These are phyloP conservation scores for Thielaviopsis ethacetica DNA, from an alignment of 2,329 filamentous ascomycete genomes.

Conservation along the genomic window DNA sequence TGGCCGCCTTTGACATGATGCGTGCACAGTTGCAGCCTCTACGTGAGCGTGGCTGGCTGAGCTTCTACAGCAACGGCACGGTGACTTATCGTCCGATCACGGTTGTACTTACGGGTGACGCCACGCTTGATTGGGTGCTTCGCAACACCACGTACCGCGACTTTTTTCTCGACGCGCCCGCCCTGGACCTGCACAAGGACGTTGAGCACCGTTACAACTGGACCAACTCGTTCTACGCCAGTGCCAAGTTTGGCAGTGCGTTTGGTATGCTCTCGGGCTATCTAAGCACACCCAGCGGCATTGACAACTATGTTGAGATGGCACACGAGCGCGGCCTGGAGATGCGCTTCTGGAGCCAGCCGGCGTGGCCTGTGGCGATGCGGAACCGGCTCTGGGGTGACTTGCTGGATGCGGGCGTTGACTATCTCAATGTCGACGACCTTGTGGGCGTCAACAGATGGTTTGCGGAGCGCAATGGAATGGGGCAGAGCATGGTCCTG, in stretches of 20 bases:
- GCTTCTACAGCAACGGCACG: conserved; percentile 31
- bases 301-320: conserved; percentile 30
- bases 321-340: conserved; percentile 33
- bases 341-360: conserved; percentile 44
- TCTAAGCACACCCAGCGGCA: conserved; percentile 30
- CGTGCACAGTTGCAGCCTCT: conserved; percentile 38
- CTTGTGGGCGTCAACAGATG: conserved; percentile 18
- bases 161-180: conserved; percentile 50
- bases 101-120: conserved; percentile 51
- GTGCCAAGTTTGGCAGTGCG: conserved; percentile 34
- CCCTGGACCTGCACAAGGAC: conserved; percentile 23
- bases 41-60: conserved; percentile 40
- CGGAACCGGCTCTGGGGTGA: conserved; percentile 41
- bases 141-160: conserved; percentile 39
- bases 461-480: neutral
- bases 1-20: conserved; percentile 30
- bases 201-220: conserved; percentile 24
- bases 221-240: conserved; percentile 51
- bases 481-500: neutral
- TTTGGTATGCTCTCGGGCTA: conserved; percentile 35
- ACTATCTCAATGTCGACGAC: conserved; percentile 47
- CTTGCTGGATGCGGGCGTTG: conserved; percentile 38
- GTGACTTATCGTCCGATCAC: conserved; percentile 43
- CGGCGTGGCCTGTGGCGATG: conserved; percentile 36
- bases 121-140: conserved; percentile 38